Evolutionary conservation across 2,329 filamentous ascomycete genomes (phyloP), one percentile per base, ranked within the genome.

Genomic region (Aspergillus novoparasiticus): DNA sequence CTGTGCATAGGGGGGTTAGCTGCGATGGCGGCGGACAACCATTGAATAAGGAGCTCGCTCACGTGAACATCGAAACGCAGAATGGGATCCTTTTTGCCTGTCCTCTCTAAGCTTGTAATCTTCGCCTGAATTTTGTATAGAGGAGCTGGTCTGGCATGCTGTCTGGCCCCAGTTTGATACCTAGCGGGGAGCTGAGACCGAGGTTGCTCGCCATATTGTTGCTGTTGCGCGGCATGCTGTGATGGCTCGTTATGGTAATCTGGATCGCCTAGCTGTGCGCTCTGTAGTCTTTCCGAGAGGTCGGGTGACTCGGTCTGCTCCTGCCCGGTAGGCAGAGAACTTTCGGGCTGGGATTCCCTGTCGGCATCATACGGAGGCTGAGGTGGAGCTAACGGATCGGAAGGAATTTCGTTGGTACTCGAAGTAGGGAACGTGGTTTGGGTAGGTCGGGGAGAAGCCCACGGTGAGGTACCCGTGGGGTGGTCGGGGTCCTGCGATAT

Each of bases 1-100:
- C 95, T 99, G 46, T 19, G 34, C 39, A 55, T 54, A 21, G 36
- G 59, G 43, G 36, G 60, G 64, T 57, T 54, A 48, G 60, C n/a
- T 26, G 23, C 32, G 21, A 61, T 51, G 46, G 60, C 10, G 12
- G 46, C 11, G 8, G 28, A 23, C 39, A 28, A 28, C 8, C 19
- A 21, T 50, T 23, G 55, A 57, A 12, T 57, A 58, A 76, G 26
- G 48, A 51, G 48, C 16, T 32, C 10, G n/a, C 90, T 75, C 89
- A 98, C 95, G 80, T 99, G 93, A 67, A 98, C 93, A 80, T 99
- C 95, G 76, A 99, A 99, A 71, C 93, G 88, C 64, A 99, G 80
- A 68, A 98, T 93, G 0, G 94, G 93, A 73, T 99, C 95, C 79
- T 98, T 99, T 79, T 96, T 93, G 65, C 94, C 94, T 4, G 92